phyloP scores from a whole-genome alignment of 2,329 filamentous ascomycete genomes.

The Alternaria conjuncta region DNA sequence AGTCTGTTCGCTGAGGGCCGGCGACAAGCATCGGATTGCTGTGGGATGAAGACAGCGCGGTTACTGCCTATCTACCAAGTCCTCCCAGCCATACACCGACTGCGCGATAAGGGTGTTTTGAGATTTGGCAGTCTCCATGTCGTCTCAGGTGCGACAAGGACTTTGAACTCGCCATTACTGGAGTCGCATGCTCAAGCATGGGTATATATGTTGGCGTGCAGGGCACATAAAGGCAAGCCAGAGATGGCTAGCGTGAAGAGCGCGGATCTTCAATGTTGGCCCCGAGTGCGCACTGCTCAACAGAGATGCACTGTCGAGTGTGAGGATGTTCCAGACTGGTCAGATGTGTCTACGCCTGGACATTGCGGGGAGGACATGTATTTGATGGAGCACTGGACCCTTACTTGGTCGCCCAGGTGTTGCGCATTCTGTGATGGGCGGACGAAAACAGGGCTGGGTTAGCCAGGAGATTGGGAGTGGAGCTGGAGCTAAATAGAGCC shows the following conservation, averaged over 20 bases:
- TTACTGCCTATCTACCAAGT: neutral
- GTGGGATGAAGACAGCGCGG: slow-evolving; percentile 13
- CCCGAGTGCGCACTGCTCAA: neutral
- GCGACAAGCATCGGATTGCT: slow-evolving; percentile 29
- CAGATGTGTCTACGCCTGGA: neutral
- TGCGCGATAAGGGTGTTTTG: neutral
- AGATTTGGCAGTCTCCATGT: neutral
- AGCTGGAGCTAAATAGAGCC: slow-evolving; percentile 7
- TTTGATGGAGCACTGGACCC: neutral
- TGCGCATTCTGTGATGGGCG: neutral
- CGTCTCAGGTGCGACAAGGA: neutral
- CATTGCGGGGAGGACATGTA: neutral
- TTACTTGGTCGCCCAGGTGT: neutral
- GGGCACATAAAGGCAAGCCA: neutral
- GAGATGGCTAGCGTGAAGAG: neutral
- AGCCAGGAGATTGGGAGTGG: slow-evolving; percentile 14
- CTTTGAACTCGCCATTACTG: neutral
- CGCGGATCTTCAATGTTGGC: neutral
- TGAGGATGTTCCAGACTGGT: neutral
- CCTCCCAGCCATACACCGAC: neutral
- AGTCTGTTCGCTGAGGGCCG: slow-evolving; percentile 27
- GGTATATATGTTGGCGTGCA: neutral
- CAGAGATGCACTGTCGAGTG: neutral
- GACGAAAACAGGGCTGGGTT: slow-evolving; percentile 17
- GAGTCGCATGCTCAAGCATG: neutral